These are phyloP conservation scores for Paecilomyces sp. DNA, from an alignment of 2,329 filamentous ascomycete genomes.

Conservation along the genomic window DNA sequence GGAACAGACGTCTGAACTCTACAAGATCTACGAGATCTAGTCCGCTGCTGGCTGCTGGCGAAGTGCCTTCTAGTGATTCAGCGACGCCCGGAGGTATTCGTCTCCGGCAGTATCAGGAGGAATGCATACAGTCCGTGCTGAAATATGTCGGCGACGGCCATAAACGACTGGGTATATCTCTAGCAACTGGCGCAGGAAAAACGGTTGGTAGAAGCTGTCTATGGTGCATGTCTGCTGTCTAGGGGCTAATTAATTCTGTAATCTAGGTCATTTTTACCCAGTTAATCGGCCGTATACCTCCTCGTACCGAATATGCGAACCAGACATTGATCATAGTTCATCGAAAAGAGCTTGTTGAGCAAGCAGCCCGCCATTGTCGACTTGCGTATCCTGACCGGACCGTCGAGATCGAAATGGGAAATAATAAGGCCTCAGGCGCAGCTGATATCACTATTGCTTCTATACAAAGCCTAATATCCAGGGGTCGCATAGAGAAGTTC, in stretches of 20 bases:
- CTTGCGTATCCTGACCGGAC: conserved; percentile 70
- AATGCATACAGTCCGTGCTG: conserved; percentile 79
- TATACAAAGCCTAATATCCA: conserved; percentile 73
- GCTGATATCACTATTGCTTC: conserved; percentile 95
- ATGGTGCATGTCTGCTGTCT: background rate
- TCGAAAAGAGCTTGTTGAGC: conserved; percentile 86
- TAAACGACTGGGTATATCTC: conserved; percentile 72
- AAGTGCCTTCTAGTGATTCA: conserved; percentile 5
- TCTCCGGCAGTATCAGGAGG: conserved; percentile 80
- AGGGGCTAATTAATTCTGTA: background rate
- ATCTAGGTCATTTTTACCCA: conserved; percentile 87
- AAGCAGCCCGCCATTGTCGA: conserved; percentile 79
- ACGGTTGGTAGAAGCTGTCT: conserved; percentile 51
- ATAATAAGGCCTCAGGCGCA: conserved; percentile 62
- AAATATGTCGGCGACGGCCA: conserved; percentile 62
- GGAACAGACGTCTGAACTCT: conserved; percentile 18
- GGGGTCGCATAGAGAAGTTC: conserved; percentile 72
- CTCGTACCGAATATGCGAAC: conserved; percentile 50
- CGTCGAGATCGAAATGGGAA: conserved; percentile 90
- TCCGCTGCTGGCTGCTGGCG: conserved; percentile 5
- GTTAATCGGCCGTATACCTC: conserved; percentile 69
- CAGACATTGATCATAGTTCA: conserved; percentile 90
- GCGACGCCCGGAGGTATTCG: conserved; percentile 38
- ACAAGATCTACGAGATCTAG: conserved; percentile 14
- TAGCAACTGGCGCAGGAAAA: conserved; percentile 85